Evolutionary conservation across 2,329 filamentous ascomycete genomes (phyloP).

Genomic region (Talaromyces sp.): DNA sequence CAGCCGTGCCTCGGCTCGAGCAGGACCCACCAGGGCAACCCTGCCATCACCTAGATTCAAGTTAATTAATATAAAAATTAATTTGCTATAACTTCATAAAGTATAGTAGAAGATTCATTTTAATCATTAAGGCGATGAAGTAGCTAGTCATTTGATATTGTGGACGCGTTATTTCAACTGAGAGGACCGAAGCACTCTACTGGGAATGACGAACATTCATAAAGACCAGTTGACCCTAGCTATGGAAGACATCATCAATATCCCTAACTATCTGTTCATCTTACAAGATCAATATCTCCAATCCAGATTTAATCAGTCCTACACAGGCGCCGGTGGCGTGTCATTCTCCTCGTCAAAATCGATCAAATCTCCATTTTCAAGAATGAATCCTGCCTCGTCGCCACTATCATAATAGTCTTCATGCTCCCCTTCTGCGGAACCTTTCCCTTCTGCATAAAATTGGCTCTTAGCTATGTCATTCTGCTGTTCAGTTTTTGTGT

Average conservation of each 20-base stretch:
- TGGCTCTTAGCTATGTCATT: background rate
- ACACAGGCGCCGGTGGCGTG: background rate
- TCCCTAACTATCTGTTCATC: background rate
- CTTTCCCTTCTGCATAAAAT: background rate
- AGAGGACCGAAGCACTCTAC: no score
- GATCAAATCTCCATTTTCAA: background rate
- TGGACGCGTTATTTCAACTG: no score
- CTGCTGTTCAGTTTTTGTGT: background rate
- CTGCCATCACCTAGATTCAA: background rate
- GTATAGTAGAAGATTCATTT: no score
- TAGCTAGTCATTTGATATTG: no score
- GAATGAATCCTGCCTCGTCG: background rate
- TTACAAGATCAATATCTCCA: background rate
- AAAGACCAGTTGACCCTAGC: background rate
- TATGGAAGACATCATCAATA: background rate
- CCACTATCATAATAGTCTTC: background rate
- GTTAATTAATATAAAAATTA: background rate
- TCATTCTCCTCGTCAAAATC: conserved; percentile 2
- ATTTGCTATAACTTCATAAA: background rate
- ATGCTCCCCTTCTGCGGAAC: background rate
- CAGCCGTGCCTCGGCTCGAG: background rate
- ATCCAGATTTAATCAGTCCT: background rate
- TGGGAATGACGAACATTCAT: background rate
- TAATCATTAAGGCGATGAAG: no score
- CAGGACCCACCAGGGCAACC: background rate